Base-by-base conservation (phyloP, 768 basidiomycete genomes). In the Suillus subalutaceus region DNA sequence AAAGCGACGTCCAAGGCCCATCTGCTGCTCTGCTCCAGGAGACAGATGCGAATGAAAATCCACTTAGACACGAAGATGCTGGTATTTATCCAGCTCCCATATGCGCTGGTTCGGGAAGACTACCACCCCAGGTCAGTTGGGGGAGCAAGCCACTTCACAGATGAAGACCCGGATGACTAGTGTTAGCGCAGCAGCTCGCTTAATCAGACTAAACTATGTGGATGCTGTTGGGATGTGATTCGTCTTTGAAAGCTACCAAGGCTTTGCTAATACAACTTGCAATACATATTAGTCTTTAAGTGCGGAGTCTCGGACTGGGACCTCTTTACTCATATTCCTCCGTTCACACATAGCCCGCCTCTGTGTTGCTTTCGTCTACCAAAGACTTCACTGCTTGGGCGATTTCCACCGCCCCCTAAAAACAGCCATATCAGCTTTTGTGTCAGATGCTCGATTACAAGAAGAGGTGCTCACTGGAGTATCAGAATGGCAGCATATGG, bases 401-500 rank as follows among this genome's bases (percentile, higher is more conserved):
- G 38, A 85, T 83, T 68, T 84, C 80, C 6, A 86, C 83, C 0
- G 86, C 85, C 23, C 82, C 86, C 85, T 88, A 62, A 32, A 12
- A 37, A 18, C n/a, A 44, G 32, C 12, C 6, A 26, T 30, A 30
- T 68, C 60, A 60, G 6, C 43, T 43, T 37, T n/a, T 26, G 5
- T 18, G 35, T 18, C 6, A 44, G 2, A 10, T 20, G 10, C 9
- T 41, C 18, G 18, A 41, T 59, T 30, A 18, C 16, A 41, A 4
- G 23, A 55, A 4, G 26, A 55, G 62, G 46, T 63, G 72, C 86
- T 72, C 46, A 88, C 85, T 1, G 88, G 86, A 0, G 86, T 88
- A 64, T 89, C 88, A 0, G 87, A 89, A 71, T 89, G 88, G 66
- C 85, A 86, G 63, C 87, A 90, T 26, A 90, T 88, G 5, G 88